A percentile compares a stretch with the other conserved stretches of the same genome.
Conservation (phyloP, 495 filamentous ascomycete species). For the Aspergillus homomorphus region DNA sequence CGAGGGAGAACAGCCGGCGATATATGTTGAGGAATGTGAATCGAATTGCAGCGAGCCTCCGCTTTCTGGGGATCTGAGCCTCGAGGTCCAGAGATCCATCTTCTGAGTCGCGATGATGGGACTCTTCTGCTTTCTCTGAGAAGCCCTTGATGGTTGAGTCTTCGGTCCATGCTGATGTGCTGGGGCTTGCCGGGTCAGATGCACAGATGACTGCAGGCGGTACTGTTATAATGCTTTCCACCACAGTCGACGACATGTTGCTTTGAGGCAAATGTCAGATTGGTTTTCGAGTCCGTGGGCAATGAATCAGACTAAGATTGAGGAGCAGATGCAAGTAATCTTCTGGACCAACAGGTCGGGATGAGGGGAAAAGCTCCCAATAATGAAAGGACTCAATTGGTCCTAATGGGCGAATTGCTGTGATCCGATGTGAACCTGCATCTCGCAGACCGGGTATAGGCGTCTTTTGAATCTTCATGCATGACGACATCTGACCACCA, state of each 20-base stretch:
- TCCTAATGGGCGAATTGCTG: conserved; percentile 6
- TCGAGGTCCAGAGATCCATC: conserved; percentile 35
- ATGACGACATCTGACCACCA: conserved; percentile 16
- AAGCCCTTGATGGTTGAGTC: conserved; percentile 21
- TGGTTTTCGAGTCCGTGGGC: conserved; percentile 11
- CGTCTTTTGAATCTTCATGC: conserved; percentile 19
- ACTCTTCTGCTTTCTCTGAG: conserved; percentile 27
- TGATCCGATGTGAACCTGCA: conserved; percentile 3
- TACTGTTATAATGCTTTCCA: conserved; percentile 23
- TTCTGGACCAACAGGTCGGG: background rate
- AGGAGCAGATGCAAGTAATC: background rate
- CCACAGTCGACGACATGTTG: conserved; percentile 29
- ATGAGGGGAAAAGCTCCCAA: background rate
- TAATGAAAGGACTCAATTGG: background rate
- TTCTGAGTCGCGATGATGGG: background rate
- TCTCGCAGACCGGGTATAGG: conserved; percentile 8
- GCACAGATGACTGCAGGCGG: conserved; percentile 26
- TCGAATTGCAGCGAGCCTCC: conserved; percentile 28
- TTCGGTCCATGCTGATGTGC: conserved; percentile 26
- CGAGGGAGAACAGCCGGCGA: conserved; percentile 51
- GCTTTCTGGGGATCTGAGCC: conserved; percentile 37
- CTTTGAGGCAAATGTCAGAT: too few relatives aligned
- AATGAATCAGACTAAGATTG: conserved; percentile 3
- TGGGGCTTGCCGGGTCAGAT: conserved; percentile 15
- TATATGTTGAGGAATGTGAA: conserved; percentile 45